These are phyloP conservation scores for Ophiosphaerella korrae DNA, from an alignment of 2,329 filamentous ascomycete genomes.

Conservation along the genomic window DNA sequence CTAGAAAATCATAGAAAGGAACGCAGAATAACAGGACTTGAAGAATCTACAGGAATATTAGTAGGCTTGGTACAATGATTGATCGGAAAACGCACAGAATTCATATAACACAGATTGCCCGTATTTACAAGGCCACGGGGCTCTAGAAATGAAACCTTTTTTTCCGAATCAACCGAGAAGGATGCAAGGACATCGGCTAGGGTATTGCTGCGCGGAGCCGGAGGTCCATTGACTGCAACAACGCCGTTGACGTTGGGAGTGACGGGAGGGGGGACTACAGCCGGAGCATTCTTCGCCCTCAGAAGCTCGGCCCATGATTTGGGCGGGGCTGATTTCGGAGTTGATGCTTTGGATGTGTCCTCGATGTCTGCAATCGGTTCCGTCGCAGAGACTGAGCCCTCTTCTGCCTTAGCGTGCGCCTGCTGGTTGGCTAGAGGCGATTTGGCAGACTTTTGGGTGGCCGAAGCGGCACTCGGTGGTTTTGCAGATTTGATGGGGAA, in stretches of 20 bases:
- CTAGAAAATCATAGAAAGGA: slow-evolving; percentile 93
- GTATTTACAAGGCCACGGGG: slow-evolving; percentile 94
- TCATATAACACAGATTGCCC: slow-evolving; percentile 99
- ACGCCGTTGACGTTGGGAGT: slow-evolving; percentile 33
- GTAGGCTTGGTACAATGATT: background rate
- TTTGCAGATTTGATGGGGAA: slow-evolving; percentile 55
- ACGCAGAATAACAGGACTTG: slow-evolving; percentile 94
- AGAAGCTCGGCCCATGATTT: slow-evolving; percentile 74
- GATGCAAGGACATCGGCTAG: slow-evolving; percentile 77
- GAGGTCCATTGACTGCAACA: slow-evolving; percentile 47
- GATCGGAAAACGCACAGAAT: slow-evolving; percentile 73
- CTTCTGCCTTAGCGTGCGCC: slow-evolving; percentile 13
- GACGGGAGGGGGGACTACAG: slow-evolving; percentile 24
- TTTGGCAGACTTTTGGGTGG: slow-evolving; percentile 43
- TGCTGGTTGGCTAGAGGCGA: slow-evolving; percentile 24
- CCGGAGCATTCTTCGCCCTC: slow-evolving; percentile 55
- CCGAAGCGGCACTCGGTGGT: slow-evolving; percentile 39
- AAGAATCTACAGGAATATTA: slow-evolving; percentile 69
- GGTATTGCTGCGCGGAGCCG: slow-evolving; percentile 61
- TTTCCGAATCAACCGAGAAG: slow-evolving; percentile 69
- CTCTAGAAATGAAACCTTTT: slow-evolving; percentile 81
- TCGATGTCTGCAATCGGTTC: slow-evolving; percentile 29
- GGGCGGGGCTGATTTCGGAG: slow-evolving; percentile 55
- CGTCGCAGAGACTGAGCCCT: slow-evolving; percentile 8
- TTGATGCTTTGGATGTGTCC: slow-evolving; percentile 47